phyloP scores from a whole-genome alignment of 2,329 filamentous ascomycete genomes.

The Calonectria honghensis region DNA sequence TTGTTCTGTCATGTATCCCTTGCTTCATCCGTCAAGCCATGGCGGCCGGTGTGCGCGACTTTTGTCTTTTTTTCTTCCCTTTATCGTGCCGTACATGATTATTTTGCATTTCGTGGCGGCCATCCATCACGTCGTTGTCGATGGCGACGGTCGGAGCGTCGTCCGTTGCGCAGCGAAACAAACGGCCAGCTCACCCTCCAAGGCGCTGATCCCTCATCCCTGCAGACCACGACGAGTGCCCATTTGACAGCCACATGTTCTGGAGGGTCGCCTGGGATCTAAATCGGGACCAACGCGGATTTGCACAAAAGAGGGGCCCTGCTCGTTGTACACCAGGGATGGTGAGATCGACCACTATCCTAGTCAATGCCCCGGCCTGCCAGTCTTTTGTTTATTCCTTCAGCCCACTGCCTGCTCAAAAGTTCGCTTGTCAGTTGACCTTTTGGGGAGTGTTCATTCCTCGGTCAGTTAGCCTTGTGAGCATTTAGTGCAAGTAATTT shows the following conservation, averaged over 20 bases:
- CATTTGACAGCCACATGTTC: constrained; percentile 42
- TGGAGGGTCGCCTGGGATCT: constrained; percentile 46
- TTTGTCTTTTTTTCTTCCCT: constrained; percentile 35
- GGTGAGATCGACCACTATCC: constrained; percentile 41
- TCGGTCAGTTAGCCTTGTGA: constrained; percentile 5
- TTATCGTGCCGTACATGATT: background rate
- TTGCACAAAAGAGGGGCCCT: constrained; percentile 37
- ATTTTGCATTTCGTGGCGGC: constrained; percentile 20
- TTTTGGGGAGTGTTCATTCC: constrained; percentile 26
- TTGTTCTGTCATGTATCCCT: constrained; percentile 23
- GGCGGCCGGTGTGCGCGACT: constrained; percentile 51
- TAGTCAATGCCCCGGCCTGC: constrained; percentile 1
- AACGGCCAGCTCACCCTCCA: constrained; percentile 50
- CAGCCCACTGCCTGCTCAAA: constrained; percentile 25
- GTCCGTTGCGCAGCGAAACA: constrained; percentile 46
- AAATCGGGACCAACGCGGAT: constrained; percentile 46
- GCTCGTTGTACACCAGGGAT: constrained; percentile 30
- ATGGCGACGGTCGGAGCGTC: constrained; percentile 44
- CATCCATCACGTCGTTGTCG: constrained; percentile 17
- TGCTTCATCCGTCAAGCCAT: constrained; percentile 35
- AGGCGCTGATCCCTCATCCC: constrained; percentile 30
- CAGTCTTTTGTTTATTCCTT: constrained; percentile 34
- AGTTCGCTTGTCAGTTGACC: constrained; percentile 24
- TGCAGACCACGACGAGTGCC: constrained; percentile 37
- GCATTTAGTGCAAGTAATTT: constrained; percentile 27